Conservation (phyloP, 768 basidiomycete species). For the Termitomyces sp. region DNA sequence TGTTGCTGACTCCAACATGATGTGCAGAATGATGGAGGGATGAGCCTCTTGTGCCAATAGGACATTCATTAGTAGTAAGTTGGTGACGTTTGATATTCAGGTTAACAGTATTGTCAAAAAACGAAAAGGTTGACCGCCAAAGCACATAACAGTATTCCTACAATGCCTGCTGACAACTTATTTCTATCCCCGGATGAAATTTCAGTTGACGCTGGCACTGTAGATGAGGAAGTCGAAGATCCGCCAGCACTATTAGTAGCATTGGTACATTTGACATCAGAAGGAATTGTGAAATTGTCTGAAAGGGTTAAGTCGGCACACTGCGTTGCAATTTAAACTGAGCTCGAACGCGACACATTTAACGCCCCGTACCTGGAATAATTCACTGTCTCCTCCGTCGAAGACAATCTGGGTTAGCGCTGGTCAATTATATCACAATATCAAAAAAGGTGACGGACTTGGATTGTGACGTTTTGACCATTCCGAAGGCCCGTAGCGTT, state of each 20-base stretch:
- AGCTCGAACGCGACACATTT: constrained; percentile 1
- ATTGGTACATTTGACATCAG: constrained; percentile 33
- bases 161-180: neutral
- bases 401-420: constrained; percentile 37
- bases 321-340: constrained; percentile 25
- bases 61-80: no score
- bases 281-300: constrained; percentile 40
- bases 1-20: no score
- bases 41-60: no score
- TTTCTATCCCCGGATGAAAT: neutral
- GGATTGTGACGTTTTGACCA: constrained; percentile 71
- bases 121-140: neutral
- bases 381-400: constrained; percentile 63
- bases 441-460: constrained; percentile 24
- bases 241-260: constrained; percentile 22
- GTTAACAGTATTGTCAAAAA: neutral
- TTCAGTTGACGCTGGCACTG: neutral
- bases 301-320: constrained; percentile 78
- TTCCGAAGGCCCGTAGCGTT: constrained; percentile 44
- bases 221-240: constrained; percentile 9
- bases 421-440: neutral
- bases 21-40: no score
- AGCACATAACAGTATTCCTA: neutral
- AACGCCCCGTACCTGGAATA: constrained; percentile 54
- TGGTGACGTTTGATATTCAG: no score